Percentiles rank a stretch among this genome's conserved stretches.
Conservation (phyloP, 768 basidiomycete genomes). For the Trametes cinnabarina region DNA sequence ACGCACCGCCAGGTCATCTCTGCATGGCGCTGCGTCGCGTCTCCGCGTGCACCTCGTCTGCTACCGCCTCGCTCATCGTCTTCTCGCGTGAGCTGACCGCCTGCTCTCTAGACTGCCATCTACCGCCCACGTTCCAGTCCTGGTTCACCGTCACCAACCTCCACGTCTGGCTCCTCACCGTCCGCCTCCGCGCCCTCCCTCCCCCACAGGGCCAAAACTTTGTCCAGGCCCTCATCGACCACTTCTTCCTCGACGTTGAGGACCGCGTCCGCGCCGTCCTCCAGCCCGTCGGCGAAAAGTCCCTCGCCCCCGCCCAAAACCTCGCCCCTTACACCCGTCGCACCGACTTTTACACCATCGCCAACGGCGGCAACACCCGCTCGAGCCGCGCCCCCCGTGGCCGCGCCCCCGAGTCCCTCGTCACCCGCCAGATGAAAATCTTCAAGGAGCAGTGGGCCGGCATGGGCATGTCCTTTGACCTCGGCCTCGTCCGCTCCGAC, state of each 20-base stretch:
- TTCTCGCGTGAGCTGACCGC: too few relatives aligned
- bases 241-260: constrained; percentile 94
- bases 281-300: constrained; percentile 30
- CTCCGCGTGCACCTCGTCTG: not conserved
- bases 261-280: constrained; percentile 77
- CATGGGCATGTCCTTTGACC: constrained; percentile 72
- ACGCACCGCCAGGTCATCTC: too few relatives aligned
- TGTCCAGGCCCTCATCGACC: constrained; percentile 83
- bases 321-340: constrained; percentile 26
- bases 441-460: constrained; percentile 92
- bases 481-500: constrained; percentile 74
- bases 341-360: constrained; percentile 29
- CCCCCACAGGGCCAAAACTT: constrained; percentile 61
- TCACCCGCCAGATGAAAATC: constrained; percentile 86
- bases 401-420: constrained; percentile 71
- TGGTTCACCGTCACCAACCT: constrained; percentile 95
- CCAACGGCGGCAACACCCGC: constrained; percentile 1
- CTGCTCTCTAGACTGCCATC: constrained; percentile 60
- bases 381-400: constrained; percentile 24
- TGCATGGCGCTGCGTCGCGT: not conserved
- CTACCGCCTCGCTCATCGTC: not conserved
- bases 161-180: constrained; percentile 88
- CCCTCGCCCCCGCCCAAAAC: constrained; percentile 23
- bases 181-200: constrained; percentile 83
- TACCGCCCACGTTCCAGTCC: constrained; percentile 93